A percentile compares a stretch with the other conserved stretches of the same genome.
Evolutionary conservation across 2,329 filamentous ascomycete genomes (phyloP).

Genomic region (Trichoderma sp.): DNA sequence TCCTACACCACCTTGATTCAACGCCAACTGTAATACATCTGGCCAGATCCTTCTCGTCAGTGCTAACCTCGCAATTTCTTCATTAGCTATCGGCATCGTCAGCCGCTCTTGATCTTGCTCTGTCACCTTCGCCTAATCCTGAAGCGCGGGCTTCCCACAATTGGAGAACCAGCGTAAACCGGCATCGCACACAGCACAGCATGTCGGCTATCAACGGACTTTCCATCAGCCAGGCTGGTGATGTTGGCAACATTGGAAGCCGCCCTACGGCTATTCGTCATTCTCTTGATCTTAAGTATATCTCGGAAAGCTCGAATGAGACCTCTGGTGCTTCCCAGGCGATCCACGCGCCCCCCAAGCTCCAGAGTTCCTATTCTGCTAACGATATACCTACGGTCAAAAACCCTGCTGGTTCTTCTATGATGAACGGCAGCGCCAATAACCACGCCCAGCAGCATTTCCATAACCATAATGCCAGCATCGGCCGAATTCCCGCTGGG

Average conservation of each 20-base stretch:
- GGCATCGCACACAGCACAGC: slow-evolving; percentile 65
- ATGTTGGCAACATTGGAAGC: slow-evolving; percentile 46
- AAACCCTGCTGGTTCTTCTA: slow-evolving; percentile 52
- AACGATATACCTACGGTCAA: slow-evolving; percentile 87
- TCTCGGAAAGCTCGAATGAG: slow-evolving; percentile 45
- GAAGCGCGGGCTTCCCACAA: slow-evolving; percentile 49
- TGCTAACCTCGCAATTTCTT: background rate
- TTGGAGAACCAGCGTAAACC: slow-evolving; percentile 60
- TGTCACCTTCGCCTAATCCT: slow-evolving; percentile 62
- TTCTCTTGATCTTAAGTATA: slow-evolving; percentile 55
- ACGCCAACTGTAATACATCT: background rate
- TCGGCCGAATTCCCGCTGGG: slow-evolving; percentile 72
- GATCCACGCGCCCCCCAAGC: slow-evolving; percentile 62
- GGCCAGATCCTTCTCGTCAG: background rate
- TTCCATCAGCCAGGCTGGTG: slow-evolving; percentile 41
- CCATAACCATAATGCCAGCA: slow-evolving; percentile 77
- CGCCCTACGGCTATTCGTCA: slow-evolving; percentile 52
- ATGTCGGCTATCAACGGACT: slow-evolving; percentile 47
- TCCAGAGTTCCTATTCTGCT: slow-evolving; percentile 85
- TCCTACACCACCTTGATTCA: background rate
- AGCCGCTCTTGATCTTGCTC: slow-evolving; percentile 74
- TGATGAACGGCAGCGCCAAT: slow-evolving; percentile 47
- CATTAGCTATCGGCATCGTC: slow-evolving; percentile 72
- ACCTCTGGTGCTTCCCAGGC: slow-evolving; percentile 41
- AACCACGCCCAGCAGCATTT: slow-evolving; percentile 61